Base-by-base conservation (phyloP, 768 basidiomycete genomes). In the Tremella fuciformis region DNA sequence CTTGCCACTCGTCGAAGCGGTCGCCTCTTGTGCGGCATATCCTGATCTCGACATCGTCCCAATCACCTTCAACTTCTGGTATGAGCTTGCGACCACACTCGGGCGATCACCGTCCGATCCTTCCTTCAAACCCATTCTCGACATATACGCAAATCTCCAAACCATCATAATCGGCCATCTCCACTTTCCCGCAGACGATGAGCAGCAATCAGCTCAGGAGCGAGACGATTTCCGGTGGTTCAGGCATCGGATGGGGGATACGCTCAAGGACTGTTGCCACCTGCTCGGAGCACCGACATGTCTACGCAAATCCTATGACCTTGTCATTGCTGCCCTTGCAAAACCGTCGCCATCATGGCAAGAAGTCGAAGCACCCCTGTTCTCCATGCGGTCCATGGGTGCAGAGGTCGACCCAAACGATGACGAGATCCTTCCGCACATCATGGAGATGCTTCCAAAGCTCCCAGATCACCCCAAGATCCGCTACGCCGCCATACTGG, bases 51-150 rank as follows among this genome's bases (percentile, higher is more conserved):
- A 98, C 72, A 88, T 98, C 70, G 93, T 96, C 25, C 89, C 88
- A 3, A 93, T 98, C 77, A 98, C 96, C 11, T 97, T 98, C 81
- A 86, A 88, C 25, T 98, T 99, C 81, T 99, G 96, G 96, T 92
- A 91, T 85, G 86, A 88, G 16, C 86, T 99, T 37, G 88, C 92
- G n/a, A 87, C 89, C 70, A 86, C 84, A 55, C 84, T 98, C 22
- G 86, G 86, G 53, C 92, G 91, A 79, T 84, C 66, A 40, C 85
- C 85, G 13, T 18, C 49, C 46, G 65, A 64, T n/a, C 53, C 63
- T 24, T 50, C 58, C 2, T 34, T 64, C 7, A 62, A 60, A n/a
- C 80, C 88, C 40, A 87, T 98, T 69, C 66, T 85, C 47, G 85
- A 90, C 53, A 88, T 92, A 22, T 98, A 89, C 81, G 84, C 83